A percentile compares a stretch with the other conserved stretches of the same genome.
phyloP scores from a whole-genome alignment of 345 rosid species.

The Firmiana major region DNA sequence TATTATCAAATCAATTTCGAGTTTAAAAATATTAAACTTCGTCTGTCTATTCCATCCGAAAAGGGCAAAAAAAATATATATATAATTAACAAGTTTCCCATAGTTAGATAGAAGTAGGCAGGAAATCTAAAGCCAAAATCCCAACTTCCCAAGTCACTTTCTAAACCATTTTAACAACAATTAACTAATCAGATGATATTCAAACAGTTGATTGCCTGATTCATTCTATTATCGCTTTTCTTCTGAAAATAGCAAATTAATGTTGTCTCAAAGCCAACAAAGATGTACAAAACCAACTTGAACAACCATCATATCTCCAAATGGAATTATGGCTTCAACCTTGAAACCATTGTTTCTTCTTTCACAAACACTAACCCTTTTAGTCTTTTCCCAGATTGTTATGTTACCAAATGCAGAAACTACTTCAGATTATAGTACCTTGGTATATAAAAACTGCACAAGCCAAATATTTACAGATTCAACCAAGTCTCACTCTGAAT shows the following conservation, averaged over 20 bases:
- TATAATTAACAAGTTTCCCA: not conserved
- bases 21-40: too few species aligned
- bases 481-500: slow-evolving; percentile 24
- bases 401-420: not conserved
- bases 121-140: not conserved
- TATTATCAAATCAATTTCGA: too few species aligned
- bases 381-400: slow-evolving; percentile 19
- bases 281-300: not conserved
- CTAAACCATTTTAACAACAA: not conserved
- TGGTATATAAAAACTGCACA: slow-evolving; percentile 49
- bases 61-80: not conserved
- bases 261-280: not conserved
- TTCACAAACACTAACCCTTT: slow-evolving; percentile 17
- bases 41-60: not conserved
- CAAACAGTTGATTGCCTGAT: not conserved
- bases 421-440: slow-evolving; percentile 36
- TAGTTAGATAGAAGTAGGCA: slow-evolving; percentile 11
- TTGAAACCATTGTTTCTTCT: slow-evolving; percentile 22
- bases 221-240: not conserved
- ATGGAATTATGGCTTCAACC: slow-evolving; percentile 26
- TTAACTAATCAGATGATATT: not conserved
- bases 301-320: not conserved
- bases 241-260: not conserved
- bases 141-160: not conserved
- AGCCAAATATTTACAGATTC: slow-evolving; percentile 17